Evolutionary conservation across 441 rosid genomes (phyloP).

Genomic region (Hypseocharis bilobata): DNA sequence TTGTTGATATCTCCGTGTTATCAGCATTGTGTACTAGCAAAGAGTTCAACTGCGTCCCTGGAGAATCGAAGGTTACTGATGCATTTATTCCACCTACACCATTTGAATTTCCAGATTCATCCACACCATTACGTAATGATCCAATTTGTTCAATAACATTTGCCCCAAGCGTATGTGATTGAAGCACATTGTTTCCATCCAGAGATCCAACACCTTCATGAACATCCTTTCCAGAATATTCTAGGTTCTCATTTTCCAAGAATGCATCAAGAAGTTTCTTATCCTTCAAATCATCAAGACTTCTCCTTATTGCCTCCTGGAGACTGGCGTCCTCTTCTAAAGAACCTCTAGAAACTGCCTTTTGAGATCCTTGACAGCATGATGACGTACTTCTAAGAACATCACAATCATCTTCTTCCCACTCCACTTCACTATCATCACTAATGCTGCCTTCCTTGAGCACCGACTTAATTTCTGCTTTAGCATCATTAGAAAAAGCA

Average conservation of each 20-base stretch:
- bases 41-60: slow-evolving; percentile 23
- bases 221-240: slow-evolving; percentile 25
- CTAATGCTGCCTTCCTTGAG: slow-evolving; percentile 25
- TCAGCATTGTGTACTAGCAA: slow-evolving; percentile 21
- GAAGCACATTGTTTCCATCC: slow-evolving; percentile 22
- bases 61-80: slow-evolving; percentile 24
- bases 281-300: slow-evolving; percentile 47
- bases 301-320: slow-evolving; percentile 81
- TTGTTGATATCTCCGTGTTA: slow-evolving; percentile 19
- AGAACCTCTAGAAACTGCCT: slow-evolving; percentile 46
- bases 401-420: slow-evolving; percentile 50
- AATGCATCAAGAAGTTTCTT: slow-evolving; percentile 23
- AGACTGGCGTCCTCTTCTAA: slow-evolving; percentile 73
- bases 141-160: slow-evolving; percentile 25
- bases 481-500: slow-evolving; percentile 23
- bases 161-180: slow-evolving; percentile 19
- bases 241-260: slow-evolving; percentile 17
- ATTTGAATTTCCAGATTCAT: slow-evolving; percentile 24
- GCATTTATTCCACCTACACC: slow-evolving; percentile 20
- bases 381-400: slow-evolving; percentile 26
- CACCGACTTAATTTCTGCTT: slow-evolving; percentile 28
- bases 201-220: slow-evolving; percentile 14
- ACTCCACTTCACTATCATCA: slow-evolving; percentile 55
- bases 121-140: slow-evolving; percentile 25
- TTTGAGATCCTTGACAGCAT: slow-evolving; percentile 24